phyloP scores from a whole-genome alignment of 306 rosid species.

The Calophaca sinica region DNA sequence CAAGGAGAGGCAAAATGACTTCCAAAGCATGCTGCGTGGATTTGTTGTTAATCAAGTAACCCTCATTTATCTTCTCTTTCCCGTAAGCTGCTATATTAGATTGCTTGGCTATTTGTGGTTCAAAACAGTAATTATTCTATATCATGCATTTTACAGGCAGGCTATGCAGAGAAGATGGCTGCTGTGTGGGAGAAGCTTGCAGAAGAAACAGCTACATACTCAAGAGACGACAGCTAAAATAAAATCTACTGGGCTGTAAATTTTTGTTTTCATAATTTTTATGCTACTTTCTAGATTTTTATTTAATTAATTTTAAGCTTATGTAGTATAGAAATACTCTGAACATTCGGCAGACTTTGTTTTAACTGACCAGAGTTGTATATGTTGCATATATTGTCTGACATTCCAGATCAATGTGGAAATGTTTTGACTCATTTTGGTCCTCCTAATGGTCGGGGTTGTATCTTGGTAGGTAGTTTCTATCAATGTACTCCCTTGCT shows the following conservation, averaged over 20 bases:
- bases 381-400: conserved; percentile 17
- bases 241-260: conserved; percentile 57
- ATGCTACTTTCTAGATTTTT: conserved; percentile 23
- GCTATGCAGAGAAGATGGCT: conserved; percentile 88
- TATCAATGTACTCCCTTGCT: background rate
- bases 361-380: conserved; percentile 43
- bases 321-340: conserved; percentile 24
- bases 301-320: conserved; percentile 14
- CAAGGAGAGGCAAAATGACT: conserved; percentile 52
- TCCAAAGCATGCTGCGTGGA: conserved; percentile 54
- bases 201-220: conserved; percentile 71
- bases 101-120: conserved; percentile 30
- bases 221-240: conserved; percentile 62
- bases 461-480: conserved; percentile 12
- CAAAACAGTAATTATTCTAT: conserved; percentile 23
- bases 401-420: conserved; percentile 16
- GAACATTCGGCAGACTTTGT: background rate
- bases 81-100: background rate
- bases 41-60: conserved; percentile 57
- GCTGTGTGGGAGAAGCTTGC: conserved; percentile 85
- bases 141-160: conserved; percentile 58
- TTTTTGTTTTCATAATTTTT: conserved; percentile 39
- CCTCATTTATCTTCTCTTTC: conserved; percentile 15
- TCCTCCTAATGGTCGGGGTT: background rate
- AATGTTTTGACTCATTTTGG: background rate